Base-by-base conservation (phyloP, 495 filamentous ascomycete genomes). In the Pseudevernia furfuracea region DNA sequence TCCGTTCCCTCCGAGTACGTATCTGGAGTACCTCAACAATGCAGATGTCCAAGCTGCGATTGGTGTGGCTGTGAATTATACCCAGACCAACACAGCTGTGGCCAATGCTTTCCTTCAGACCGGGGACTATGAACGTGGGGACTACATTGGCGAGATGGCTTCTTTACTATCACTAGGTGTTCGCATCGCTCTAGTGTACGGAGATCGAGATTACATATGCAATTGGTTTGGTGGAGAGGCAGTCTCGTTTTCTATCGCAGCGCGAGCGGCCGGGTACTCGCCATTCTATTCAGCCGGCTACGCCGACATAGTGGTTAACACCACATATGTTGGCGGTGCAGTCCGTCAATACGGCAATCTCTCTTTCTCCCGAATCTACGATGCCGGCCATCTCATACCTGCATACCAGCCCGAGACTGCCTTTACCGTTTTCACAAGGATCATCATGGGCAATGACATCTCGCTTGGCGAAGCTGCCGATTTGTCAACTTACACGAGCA, bases 181-280 rank as follows among this genome's bases (percentile, higher is more conserved):
- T 61, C 74, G 72, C 43, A 74, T 77, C 36, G 69, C 72, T 15
- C 59, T 77, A 15, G 71, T 76, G 25, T 80, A 75, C 62, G 77
- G 75, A 28, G 77, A 78, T 67, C 66, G 82, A 4, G 87, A 89
- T 70, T 89, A 84, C 68, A 80, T 85, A 36, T 88, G 85, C 71
- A 89, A 88, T 71, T 89, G 85, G 82, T 69, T 85, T 6, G 82
- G 82, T 11, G 74, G 74, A 60, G 67, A 78, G 64, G 67, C 72
- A 21, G 62, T 76, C 53, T 71, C 71, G 23, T 75, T 79, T 37
- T 71, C 76, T 41, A 62, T 81, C 19, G 65, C 71, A 32, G 70
- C 71, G 30, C 60, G 68, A 59, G 69, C 64, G 21, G 60, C 69
- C 8, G 74, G 73, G 21, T 58, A 77, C 32, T 28, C 71, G 58